Conservation (phyloP, 306 rosid species). For the Styphnolobium japonicum region DNA sequence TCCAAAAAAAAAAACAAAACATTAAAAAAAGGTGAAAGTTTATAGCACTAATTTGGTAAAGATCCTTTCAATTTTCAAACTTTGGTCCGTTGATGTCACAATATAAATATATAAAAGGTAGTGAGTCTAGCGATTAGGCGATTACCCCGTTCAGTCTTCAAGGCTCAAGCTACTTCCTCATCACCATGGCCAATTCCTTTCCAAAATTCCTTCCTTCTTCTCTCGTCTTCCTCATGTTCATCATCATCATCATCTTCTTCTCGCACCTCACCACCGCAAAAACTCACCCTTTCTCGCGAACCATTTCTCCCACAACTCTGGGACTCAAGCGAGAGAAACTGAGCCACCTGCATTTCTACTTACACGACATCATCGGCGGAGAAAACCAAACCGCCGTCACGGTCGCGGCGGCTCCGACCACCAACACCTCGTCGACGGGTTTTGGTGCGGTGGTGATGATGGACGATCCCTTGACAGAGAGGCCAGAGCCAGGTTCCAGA, state of each 20-base stretch:
- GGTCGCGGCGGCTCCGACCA: conserved; percentile 21
- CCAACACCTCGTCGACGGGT: conserved; percentile 18
- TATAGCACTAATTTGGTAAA: no score
- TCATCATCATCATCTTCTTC: not conserved
- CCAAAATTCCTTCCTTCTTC: not conserved
- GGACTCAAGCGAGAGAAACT: conserved; percentile 33
- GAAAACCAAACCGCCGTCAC: conserved; percentile 19
- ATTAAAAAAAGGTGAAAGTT: no score
- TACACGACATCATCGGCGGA: conserved; percentile 26
- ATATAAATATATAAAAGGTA: no score
- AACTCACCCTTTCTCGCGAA: not conserved
- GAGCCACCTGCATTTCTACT: conserved; percentile 43
- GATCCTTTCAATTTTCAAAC: no score
- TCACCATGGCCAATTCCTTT: conserved; percentile 9
- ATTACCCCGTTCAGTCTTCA: no score
- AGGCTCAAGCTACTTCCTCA: no score
- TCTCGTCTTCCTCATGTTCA: not conserved
- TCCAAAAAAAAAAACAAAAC: no score
- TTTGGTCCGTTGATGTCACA: no score
- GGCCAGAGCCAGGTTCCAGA: conserved; percentile 18
- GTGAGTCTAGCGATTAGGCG: no score
- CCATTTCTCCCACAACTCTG: not conserved
- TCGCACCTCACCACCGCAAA: not conserved
- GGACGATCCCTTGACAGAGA: conserved; percentile 31
- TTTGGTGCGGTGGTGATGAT: conserved; percentile 36